These are phyloP conservation scores for Angomonas ambiguus DNA, from an alignment of 208 protist genomes.

Conservation along the genomic window DNA sequence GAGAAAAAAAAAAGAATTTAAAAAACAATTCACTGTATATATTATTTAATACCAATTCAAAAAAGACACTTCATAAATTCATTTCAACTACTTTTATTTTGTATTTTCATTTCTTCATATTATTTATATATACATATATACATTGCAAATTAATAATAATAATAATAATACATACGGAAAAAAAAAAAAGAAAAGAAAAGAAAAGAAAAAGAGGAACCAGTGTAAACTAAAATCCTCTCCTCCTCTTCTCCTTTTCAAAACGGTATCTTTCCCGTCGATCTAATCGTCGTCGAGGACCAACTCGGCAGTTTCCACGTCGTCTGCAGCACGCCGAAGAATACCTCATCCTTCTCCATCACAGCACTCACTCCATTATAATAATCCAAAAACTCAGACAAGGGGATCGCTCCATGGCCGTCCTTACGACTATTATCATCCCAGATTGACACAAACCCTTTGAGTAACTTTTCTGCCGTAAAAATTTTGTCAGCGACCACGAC, in stretches of 20 bases:
- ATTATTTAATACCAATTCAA: neutral
- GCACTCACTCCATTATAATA: conserved; percentile 92
- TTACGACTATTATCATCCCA: conserved; percentile 80
- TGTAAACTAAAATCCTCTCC: neutral
- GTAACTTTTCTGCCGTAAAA: conserved; percentile 70
- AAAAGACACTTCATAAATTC: neutral
- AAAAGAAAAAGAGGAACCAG: neutral
- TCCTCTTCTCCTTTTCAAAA: neutral
- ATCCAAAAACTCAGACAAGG: conserved; percentile 86
- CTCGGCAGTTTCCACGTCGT: conserved; percentile 81
- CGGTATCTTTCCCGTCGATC: neutral
- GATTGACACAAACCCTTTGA: conserved; percentile 77
- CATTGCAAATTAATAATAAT: neutral
- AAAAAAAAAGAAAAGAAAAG: conserved; percentile 6
- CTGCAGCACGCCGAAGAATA: conserved; percentile 77
- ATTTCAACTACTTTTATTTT: neutral
- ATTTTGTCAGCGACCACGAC: conserved; percentile 67
- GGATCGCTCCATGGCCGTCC: conserved; percentile 68
- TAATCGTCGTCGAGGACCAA: conserved; percentile 21
- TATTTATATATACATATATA: conserved; percentile 4
- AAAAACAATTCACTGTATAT: neutral
- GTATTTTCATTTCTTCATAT: conserved; percentile 2
- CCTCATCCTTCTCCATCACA: conserved; percentile 76
- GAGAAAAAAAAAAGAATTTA: conserved; percentile 1
- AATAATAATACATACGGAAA: neutral